These are phyloP conservation scores for Colletotrichum truncatum DNA, from an alignment of 2,329 filamentous ascomycete genomes.

Conservation along the genomic window DNA sequence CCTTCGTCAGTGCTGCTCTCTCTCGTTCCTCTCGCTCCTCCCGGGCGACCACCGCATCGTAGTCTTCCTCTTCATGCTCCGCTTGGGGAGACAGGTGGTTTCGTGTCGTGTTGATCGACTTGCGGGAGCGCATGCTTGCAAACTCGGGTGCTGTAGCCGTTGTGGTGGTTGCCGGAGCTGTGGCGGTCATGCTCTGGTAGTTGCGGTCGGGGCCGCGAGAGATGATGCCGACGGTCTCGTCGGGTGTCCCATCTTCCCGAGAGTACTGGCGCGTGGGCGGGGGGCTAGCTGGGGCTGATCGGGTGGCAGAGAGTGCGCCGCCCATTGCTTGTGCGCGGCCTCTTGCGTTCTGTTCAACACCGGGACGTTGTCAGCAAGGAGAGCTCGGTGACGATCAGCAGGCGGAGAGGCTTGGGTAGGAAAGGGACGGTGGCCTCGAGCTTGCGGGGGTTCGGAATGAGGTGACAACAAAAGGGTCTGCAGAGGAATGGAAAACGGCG, in stretches of 20 bases:
- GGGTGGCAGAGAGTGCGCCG: conserved; percentile 31
- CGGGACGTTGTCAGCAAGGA: conserved; percentile 5
- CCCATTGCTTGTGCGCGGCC: conserved; percentile 53
- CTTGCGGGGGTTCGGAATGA: neutral
- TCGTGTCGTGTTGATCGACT: conserved; percentile 11
- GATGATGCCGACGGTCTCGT: conserved; percentile 54
- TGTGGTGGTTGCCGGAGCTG: conserved; percentile 12
- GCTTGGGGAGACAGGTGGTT: conserved; percentile 30
- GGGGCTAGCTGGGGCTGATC: conserved; percentile 31
- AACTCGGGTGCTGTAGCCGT: conserved; percentile 19
- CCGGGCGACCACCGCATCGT: conserved; percentile 32
- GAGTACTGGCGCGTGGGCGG: conserved; percentile 25
- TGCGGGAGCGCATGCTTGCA: conserved; percentile 27
- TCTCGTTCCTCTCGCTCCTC: conserved; percentile 14
- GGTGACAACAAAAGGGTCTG: neutral
- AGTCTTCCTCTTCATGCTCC: conserved; percentile 33
- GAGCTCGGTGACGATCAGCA: too few species aligned
- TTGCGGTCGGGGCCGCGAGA: conserved; percentile 44
- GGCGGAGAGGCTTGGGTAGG: neutral
- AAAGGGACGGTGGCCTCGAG: neutral
- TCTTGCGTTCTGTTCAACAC: conserved; percentile 46
- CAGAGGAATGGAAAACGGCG: neutral
- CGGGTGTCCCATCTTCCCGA: conserved; percentile 35
- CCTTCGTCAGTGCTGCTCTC: conserved; percentile 36
- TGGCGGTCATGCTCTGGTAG: conserved; percentile 48